These are phyloP conservation scores for Polygonum aviculare DNA, from an alignment of 148 eudicot genomes.

Conservation along the genomic window DNA sequence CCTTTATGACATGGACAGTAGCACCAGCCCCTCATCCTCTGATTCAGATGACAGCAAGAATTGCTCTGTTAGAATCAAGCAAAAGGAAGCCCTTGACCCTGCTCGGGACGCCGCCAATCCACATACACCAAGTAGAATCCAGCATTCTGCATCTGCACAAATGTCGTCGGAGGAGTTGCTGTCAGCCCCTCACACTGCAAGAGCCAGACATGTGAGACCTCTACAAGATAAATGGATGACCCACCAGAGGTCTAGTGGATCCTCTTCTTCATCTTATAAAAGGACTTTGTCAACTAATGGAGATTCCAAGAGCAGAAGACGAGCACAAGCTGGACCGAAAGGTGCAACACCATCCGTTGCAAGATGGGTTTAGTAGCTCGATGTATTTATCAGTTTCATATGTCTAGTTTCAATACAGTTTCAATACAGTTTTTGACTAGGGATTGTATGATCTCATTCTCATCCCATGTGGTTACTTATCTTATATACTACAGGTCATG, in stretches of 20 bases:
- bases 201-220: slow-evolving; percentile 35
- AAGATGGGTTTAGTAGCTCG: slow-evolving; percentile 2
- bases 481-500: not conserved
- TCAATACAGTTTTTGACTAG: not conserved
- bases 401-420: not conserved
- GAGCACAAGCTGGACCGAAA: not conserved
- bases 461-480: not conserved
- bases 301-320: slow-evolving; percentile 6
- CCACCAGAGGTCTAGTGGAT: slow-evolving; percentile 24
- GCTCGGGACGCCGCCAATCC: not conserved
- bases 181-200: slow-evolving; percentile 21
- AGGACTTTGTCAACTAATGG: not conserved
- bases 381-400: not conserved
- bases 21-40: slow-evolving; percentile 63
- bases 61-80: slow-evolving; percentile 2
- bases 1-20: slow-evolving; percentile 71
- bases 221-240: slow-evolving; percentile 53
- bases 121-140: slow-evolving; percentile 18
- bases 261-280: slow-evolving; percentile 2
- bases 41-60: slow-evolving; percentile 49
- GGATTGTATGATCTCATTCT: not conserved
- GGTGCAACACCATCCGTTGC: not conserved
- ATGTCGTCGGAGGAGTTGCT: not conserved
- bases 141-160: slow-evolving; percentile 22
- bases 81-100: slow-evolving; percentile 10